Base-by-base conservation (phyloP, 2,329 filamentous ascomycete genomes). In the Claviceps maximensis region DNA sequence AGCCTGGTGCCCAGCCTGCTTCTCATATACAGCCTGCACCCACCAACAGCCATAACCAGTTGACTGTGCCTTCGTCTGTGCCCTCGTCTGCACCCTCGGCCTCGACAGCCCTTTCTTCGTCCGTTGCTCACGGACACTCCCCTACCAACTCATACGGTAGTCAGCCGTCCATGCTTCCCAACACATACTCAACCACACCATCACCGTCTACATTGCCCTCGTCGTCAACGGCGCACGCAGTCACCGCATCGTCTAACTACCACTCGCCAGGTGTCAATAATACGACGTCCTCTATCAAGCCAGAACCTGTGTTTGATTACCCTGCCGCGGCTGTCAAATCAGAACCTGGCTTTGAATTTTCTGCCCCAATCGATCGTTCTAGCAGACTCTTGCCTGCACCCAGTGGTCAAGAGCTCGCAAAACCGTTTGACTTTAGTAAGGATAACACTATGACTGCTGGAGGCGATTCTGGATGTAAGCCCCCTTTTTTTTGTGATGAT, bases 1-100 rank as follows among this genome's bases (percentile, higher is more conserved):
- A 84, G 31, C 77, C 85, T 48, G 79, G 82, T 58, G 85, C 89
- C 57, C 87, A 91, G 66, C 79, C 85, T 21, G 81, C 82, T 13
- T 80, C 83, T 53, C 80, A 77, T 61, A 68, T 63, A 50, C 69
- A 65, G 58, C 65, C 65, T 7, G 62, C 65, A 31, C 59, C 63
- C 45, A 62, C 60, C 47, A 62, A 62, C 55, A 8, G 8, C 27
- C 27, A 29, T 9, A 29, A 12, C 51, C 63, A 65, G 49, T 65
- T 62, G 57, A 65, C 65, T 15, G 59, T 67, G 12, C 63, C 69
- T 21, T 65, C 71, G 9, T 65, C 65, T 59, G 50, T 57, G 41
- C 54, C 59, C 9, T 25, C 41, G 41, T 23, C 65, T 15, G 59
- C 66, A 10, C 63, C 69, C 23, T 51, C 59, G 9, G 54, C 57